These are phyloP conservation scores for Puccinia novopanici DNA, from an alignment of 1,284 basidiomycete species.

Conservation along the genomic window DNA sequence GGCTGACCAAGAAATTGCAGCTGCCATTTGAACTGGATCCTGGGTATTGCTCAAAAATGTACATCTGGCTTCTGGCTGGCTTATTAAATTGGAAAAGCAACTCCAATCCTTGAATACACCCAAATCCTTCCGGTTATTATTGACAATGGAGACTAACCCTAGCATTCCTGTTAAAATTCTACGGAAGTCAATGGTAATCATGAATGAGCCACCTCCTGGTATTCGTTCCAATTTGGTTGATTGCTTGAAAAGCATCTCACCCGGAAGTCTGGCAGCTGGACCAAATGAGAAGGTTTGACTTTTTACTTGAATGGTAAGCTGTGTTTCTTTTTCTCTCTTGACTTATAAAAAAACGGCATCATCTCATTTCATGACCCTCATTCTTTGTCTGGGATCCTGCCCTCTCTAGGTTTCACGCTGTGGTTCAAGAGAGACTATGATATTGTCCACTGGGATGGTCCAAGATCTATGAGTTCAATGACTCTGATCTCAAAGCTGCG, in stretches of 20 bases:
- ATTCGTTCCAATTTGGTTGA: conserved; percentile 91
- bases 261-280: conserved; percentile 70
- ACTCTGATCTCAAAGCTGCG: conserved; percentile 92
- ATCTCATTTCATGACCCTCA: too few species aligned
- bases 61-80: conserved; percentile 80
- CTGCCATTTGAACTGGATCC: conserved; percentile 82
- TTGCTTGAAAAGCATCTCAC: conserved; percentile 75
- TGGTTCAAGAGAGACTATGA: conserved; percentile 90
- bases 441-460: conserved; percentile 94
- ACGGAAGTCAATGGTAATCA: conserved; percentile 87
- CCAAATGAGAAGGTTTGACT: conserved; percentile 82
- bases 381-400: too few species aligned
- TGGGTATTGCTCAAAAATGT: conserved; percentile 97
- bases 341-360: too few species aligned
- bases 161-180: conserved; percentile 92
- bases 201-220: conserved; percentile 96
- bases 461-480: conserved; percentile 94
- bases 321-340: too few species aligned
- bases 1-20: conserved; percentile 88
- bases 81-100: conserved; percentile 91
- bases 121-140: conserved; percentile 87
- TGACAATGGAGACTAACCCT: conserved; percentile 93
- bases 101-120: conserved; percentile 81
- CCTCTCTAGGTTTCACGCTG: conserved; percentile 73
- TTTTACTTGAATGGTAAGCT: conserved; percentile 80